These are phyloP conservation scores for Nemophila menziesii DNA, from an alignment of 257 asterid genomes.

Conservation along the genomic window DNA sequence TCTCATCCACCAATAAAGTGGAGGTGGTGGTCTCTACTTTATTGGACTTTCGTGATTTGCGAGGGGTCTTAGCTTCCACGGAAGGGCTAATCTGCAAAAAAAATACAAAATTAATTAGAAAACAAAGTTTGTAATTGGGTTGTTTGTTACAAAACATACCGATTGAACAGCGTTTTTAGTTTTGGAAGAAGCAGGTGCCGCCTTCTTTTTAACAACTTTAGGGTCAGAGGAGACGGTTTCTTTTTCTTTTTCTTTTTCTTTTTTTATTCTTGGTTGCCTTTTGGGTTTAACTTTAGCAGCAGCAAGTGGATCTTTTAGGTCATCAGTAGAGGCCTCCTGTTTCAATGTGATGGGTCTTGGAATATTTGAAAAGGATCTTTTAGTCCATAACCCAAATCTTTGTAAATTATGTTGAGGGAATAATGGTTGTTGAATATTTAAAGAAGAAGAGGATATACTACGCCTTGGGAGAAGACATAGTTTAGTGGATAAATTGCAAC, in stretches of 20 bases:
- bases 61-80: slow-evolving; percentile 18
- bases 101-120: slow-evolving; percentile 25
- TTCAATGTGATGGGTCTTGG: slow-evolving; percentile 24
- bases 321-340: slow-evolving; percentile 11
- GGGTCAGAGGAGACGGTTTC: too few species aligned
- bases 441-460: background rate
- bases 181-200: too few species aligned
- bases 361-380: slow-evolving; percentile 38
- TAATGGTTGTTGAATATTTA: slow-evolving; percentile 12
- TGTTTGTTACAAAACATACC: too few species aligned
- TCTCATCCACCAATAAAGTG: slow-evolving; percentile 15
- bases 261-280: slow-evolving; percentile 38
- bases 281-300: slow-evolving; percentile 27
- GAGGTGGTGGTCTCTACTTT: too few species aligned
- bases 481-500: background rate
- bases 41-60: slow-evolving; percentile 26
- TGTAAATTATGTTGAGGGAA: slow-evolving; percentile 20
- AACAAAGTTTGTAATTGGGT: too few species aligned
- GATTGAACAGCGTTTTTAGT: background rate
- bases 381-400: slow-evolving; percentile 28
- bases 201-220: too few species aligned
- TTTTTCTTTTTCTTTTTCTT: slow-evolving; percentile 19
- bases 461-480: slow-evolving; percentile 17
- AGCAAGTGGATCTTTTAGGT: slow-evolving; percentile 22
- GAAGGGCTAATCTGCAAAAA: slow-evolving; percentile 35